Evolutionary conservation across 805 yeast species (phyloP).

Genomic region (Saturnispora serradocipensis): DNA sequence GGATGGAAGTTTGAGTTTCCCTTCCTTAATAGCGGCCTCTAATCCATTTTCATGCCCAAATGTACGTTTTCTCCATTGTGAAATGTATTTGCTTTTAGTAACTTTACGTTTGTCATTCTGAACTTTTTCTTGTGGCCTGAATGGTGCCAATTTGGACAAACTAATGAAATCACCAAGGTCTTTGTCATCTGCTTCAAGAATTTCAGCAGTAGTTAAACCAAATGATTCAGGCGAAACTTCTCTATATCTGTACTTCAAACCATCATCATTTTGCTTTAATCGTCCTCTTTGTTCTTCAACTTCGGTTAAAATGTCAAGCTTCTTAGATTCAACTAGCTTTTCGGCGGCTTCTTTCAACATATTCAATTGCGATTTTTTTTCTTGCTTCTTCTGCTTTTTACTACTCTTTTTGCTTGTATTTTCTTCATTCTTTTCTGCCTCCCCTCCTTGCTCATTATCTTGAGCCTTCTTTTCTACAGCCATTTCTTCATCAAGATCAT

Average conservation of each 20-base stretch:
- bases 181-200: slow-evolving; percentile 80
- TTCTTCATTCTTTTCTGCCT: slow-evolving; percentile 33
- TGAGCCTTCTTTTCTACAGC: slow-evolving; percentile 24
- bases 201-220: slow-evolving; percentile 81
- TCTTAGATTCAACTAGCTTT: slow-evolving; percentile 66
- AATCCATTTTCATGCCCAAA: slow-evolving; percentile 40
- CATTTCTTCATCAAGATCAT: slow-evolving; percentile 36
- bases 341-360: slow-evolving; percentile 61
- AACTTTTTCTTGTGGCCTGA: slow-evolving; percentile 64
- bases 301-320: slow-evolving; percentile 56
- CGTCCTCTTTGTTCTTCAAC: slow-evolving; percentile 60
- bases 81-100: slow-evolving; percentile 70
- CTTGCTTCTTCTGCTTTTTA: slow-evolving; percentile 40
- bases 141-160: slow-evolving; percentile 88
- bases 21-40: slow-evolving; percentile 21
- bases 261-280: slow-evolving; percentile 29
- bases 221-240: slow-evolving; percentile 93
- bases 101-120: slow-evolving; percentile 75
- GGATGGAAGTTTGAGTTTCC: slow-evolving; percentile 20
- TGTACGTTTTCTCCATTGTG: slow-evolving; percentile 83
- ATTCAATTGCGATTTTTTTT: slow-evolving; percentile 53
- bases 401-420: slow-evolving; percentile 27
- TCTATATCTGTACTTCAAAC: slow-evolving; percentile 55
- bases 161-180: slow-evolving; percentile 80
- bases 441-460: slow-evolving; percentile 28